A percentile compares a stretch with the other conserved stretches of the same genome.
Conservation (phyloP, 163 green algal species). For the Scenedesmus sp. region DNA sequence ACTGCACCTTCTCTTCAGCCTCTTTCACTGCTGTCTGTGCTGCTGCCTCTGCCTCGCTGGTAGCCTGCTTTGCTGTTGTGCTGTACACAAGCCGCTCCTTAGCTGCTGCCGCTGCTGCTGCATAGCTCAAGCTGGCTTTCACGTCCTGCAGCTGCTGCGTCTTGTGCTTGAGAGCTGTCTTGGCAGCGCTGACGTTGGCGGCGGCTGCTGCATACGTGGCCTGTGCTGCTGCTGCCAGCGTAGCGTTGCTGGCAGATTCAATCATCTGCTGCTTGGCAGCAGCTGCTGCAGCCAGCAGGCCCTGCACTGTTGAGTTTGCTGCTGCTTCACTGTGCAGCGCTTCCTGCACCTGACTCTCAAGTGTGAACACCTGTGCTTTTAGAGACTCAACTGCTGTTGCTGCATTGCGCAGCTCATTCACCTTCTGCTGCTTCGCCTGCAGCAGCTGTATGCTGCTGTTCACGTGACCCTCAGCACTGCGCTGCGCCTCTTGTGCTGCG, state of each 20-base stretch:
- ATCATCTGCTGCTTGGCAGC: constrained; percentile 6
- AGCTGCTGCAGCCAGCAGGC: background rate
- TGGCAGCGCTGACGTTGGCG: background rate
- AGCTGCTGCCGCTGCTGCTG: background rate
- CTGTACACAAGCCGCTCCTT: constrained; percentile 12
- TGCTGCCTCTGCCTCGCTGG: background rate
- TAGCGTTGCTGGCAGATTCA: background rate
- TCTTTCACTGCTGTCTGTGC: background rate
- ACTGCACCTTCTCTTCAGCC: background rate
- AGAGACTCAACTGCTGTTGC: background rate
- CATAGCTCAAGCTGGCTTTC: background rate
- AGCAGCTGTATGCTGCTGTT: constrained; percentile 6
- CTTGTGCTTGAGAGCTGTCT: background rate
- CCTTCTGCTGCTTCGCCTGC: background rate
- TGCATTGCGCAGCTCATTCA: background rate
- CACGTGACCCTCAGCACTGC: background rate
- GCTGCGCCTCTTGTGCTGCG: background rate
- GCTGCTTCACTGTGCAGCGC: background rate
- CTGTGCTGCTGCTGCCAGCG: background rate
- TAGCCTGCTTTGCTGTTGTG: background rate
- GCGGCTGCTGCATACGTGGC: background rate
- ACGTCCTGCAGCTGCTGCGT: background rate
- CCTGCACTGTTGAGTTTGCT: background rate
- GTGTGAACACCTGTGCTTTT: background rate
- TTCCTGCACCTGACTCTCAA: background rate